phyloP scores from a whole-genome alignment of 305 asterid genomes.

The Andrographis paniculata region DNA sequence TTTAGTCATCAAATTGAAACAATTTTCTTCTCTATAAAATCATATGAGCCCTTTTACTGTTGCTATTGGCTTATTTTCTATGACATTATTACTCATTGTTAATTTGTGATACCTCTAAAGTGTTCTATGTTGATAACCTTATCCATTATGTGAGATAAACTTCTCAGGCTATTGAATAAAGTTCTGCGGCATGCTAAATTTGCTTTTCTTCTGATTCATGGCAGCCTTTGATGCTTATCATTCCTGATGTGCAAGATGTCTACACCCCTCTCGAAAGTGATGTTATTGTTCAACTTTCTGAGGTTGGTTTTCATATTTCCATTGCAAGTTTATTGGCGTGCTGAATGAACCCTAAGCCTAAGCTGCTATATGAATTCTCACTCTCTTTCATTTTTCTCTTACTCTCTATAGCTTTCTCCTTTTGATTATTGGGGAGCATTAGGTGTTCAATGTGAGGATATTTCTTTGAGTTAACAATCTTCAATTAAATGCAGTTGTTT shows the following conservation, averaged over 20 bases:
- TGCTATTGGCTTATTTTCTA: slow-evolving; percentile 2
- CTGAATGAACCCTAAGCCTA: neutral
- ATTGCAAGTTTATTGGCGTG: slow-evolving; percentile 13
- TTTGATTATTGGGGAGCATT: neutral
- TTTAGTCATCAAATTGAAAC: slow-evolving; percentile 12
- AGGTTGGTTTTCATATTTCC: slow-evolving; percentile 45
- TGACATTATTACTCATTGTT: slow-evolving; percentile 3
- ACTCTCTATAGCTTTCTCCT: neutral
- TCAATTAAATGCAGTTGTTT: neutral
- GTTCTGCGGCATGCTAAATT: slow-evolving; percentile 14
- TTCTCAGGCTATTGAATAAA: slow-evolving; percentile 8
- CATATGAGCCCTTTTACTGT: neutral
- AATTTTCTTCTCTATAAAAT: slow-evolving; percentile 4
- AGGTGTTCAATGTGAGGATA: neutral
- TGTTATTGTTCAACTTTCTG: slow-evolving; percentile 84
- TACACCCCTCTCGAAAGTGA: slow-evolving; percentile 96
- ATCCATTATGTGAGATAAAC: neutral
- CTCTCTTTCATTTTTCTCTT: slow-evolving; percentile 13
- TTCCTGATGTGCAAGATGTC: slow-evolving; percentile 97
- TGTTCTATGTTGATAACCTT: slow-evolving; percentile 12
- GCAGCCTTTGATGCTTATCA: slow-evolving; percentile 98
- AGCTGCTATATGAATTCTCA: neutral
- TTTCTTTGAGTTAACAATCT: neutral
- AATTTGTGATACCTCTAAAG: slow-evolving; percentile 1
- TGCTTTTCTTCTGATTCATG: slow-evolving; percentile 24